A percentile compares a stretch with the other conserved stretches of the same genome.
Evolutionary conservation across 805 yeast genomes (phyloP).

Genomic region (Hyphopichia homilentoma): DNA sequence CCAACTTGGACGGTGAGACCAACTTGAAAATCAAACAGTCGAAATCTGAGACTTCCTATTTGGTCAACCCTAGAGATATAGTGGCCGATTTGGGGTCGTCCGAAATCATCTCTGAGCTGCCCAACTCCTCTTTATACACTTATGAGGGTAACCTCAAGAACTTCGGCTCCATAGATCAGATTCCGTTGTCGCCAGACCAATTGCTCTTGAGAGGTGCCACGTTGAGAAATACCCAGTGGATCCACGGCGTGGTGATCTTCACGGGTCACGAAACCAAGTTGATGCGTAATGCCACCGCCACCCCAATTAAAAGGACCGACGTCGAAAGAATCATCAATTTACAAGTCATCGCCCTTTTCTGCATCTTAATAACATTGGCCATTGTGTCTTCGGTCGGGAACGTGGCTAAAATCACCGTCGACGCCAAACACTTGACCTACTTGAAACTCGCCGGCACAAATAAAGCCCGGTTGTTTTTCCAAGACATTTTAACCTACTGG

Average conservation of each 20-base stretch:
- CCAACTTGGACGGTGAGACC: conserved; percentile 97
- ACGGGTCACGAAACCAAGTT: conserved; percentile 98
- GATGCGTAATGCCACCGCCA: conserved; percentile 98
- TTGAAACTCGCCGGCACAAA: conserved; percentile 65
- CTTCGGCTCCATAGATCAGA: conserved; percentile 44
- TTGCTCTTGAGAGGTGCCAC: conserved; percentile 93
- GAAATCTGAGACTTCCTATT: conserved; percentile 65
- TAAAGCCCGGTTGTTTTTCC: conserved; percentile 69
- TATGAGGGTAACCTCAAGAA: conserved; percentile 83
- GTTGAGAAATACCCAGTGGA: conserved; percentile 90
- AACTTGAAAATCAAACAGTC: conserved; percentile 94
- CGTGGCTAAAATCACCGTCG: conserved; percentile 63
- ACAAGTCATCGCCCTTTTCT: conserved; percentile 86
- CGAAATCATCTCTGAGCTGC: conserved; percentile 76
- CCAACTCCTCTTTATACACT: conserved; percentile 90
- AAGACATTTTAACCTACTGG: conserved; percentile 91
- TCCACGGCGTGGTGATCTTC: conserved; percentile 87
- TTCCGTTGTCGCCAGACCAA: conserved; percentile 87
- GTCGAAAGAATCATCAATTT: conserved; percentile 92
- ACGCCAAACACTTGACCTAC: conserved; percentile 55
- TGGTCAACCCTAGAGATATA: conserved; percentile 63
- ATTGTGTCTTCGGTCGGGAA: conserved; percentile 86
- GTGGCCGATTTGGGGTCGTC: conserved; percentile 27
- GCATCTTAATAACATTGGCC: conserved; percentile 69
- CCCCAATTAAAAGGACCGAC: conserved; percentile 96